Conservation (phyloP, 2,329 filamentous ascomycete genomes). For the Aureobasidium lini region DNA sequence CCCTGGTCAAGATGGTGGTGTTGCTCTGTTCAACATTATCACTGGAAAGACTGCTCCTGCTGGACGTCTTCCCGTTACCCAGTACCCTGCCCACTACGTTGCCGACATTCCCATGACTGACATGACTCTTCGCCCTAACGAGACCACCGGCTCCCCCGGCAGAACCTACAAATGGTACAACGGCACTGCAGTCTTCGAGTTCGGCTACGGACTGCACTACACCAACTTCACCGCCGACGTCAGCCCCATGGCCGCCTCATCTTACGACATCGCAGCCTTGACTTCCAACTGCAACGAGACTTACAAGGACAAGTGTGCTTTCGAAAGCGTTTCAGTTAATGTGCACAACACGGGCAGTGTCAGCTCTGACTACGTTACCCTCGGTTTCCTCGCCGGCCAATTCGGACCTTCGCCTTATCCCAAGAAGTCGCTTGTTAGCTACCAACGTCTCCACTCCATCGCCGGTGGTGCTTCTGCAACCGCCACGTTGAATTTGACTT, state of each 20-base stretch:
- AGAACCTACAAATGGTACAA: constrained; percentile 55
- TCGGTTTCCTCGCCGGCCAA: constrained; percentile 43
- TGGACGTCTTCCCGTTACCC: constrained; percentile 48
- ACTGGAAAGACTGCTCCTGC: constrained; percentile 45
- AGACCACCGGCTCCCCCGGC: constrained; percentile 36
- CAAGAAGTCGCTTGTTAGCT: constrained; percentile 46
- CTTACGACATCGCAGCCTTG: constrained; percentile 32
- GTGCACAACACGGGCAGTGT: constrained; percentile 43
- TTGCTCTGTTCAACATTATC: constrained; percentile 48
- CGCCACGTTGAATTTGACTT: constrained; percentile 35
- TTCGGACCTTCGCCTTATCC: constrained; percentile 46
- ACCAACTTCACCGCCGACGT: constrained; percentile 41
- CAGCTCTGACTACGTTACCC: constrained; percentile 46
- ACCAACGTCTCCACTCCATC: constrained; percentile 36
- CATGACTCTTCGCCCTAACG: constrained; percentile 47
- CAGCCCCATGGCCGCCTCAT: constrained; percentile 10
- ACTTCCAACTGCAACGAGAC: constrained; percentile 28
- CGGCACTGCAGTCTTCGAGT: constrained; percentile 43
- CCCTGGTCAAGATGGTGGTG: constrained; percentile 53
- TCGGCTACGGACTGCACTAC: constrained; percentile 53
- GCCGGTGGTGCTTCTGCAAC: constrained; percentile 21
- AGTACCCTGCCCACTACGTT: constrained; percentile 48
- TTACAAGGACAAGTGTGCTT: constrained; percentile 37
- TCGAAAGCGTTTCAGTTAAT: constrained; percentile 35
- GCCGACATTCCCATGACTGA: constrained; percentile 46